Percentiles rank a stretch among this genome's conserved stretches.
phyloP scores from a whole-genome alignment of 2,329 filamentous ascomycete genomes.

The Aspergillus chevalieri region DNA sequence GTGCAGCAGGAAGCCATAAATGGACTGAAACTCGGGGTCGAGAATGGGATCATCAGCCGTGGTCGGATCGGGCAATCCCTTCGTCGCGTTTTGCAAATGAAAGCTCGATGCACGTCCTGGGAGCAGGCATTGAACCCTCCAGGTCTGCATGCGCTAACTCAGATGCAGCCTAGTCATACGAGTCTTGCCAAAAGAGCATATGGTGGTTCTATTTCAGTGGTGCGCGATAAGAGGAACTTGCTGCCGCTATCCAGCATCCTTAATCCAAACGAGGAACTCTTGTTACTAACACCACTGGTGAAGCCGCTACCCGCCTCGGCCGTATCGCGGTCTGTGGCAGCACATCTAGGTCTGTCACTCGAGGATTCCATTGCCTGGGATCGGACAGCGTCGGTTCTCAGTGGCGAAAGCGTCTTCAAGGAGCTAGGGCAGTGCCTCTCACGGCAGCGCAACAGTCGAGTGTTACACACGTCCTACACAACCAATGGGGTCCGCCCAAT shows the following conservation, averaged over 20 bases:
- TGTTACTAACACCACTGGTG: slow-evolving; percentile 80
- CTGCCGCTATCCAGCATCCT: slow-evolving; percentile 77
- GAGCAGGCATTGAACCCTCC: slow-evolving; percentile 81
- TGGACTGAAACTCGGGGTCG: slow-evolving; percentile 79
- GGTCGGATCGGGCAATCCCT: slow-evolving; percentile 75
- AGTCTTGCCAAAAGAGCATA: slow-evolving; percentile 79
- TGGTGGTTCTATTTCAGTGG: slow-evolving; percentile 86
- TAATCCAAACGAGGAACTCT: slow-evolving; percentile 78
- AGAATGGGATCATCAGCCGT: slow-evolving; percentile 81
- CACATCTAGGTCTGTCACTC: slow-evolving; percentile 41
- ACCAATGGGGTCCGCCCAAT: slow-evolving; percentile 87
- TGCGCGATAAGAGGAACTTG: slow-evolving; percentile 79
- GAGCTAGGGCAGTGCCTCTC: slow-evolving; percentile 85
- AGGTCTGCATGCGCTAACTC: slow-evolving; percentile 68
- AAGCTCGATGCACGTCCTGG: slow-evolving; percentile 83
- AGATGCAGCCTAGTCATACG: slow-evolving; percentile 76
- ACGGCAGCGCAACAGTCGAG: slow-evolving; percentile 73
- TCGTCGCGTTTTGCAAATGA: slow-evolving; percentile 70
- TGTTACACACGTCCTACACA: slow-evolving; percentile 91
- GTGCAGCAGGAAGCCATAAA: slow-evolving; percentile 88
- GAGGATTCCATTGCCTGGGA: slow-evolving; percentile 51
- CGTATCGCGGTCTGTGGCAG: slow-evolving; percentile 62
- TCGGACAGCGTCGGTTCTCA: slow-evolving; percentile 65
- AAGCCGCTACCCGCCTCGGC: slow-evolving; percentile 89
- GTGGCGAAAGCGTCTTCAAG: slow-evolving; percentile 85